Evolutionary conservation across 1,284 basidiomycete genomes (phyloP), one percentile per base, ranked within the genome.

Genomic region (Exobasidium rhododendri): DNA sequence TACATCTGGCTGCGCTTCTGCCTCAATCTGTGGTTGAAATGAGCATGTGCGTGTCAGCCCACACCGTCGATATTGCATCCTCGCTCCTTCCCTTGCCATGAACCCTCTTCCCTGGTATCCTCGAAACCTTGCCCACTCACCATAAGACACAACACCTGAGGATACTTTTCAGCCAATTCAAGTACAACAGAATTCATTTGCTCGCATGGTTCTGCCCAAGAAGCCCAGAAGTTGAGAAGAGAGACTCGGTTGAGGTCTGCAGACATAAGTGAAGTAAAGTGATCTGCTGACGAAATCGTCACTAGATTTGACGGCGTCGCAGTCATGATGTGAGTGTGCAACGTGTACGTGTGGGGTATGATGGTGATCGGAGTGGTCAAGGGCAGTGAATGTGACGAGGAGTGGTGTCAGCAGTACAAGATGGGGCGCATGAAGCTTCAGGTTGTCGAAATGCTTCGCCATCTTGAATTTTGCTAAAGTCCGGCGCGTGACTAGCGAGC

Each of bases 1-100:
- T 56, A 98, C 94, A 59, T 97, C 94, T 13, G 86, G 81, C 73
- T 92, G 87, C 17, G 84, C 81, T 81, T 98, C 94, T 0, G 94
- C 94, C 79, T 97, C 92, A 43, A 97, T 90, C 88, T 92, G 35
- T 40, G 35, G 10, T 10, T 40, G 35, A 40, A 7, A 40, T n/a
- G n/a, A n/a, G 77, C 13, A 4, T 24, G 31, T 44, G 29, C 22
- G 51, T 5, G 4, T 43, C 20, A 43, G 4, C 32, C 14, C 43
- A 44, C 14, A 14, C 43, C 14, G n/a, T 44, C 43, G 14, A 14
- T 14, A 22, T n/a, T n/a, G 14, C 22, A 14, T 44, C 43, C 43
- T 44, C 43, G 14, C 22, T 44, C 22, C 43, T 44, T n/a, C 43
- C 43, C 43, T n/a, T n/a, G n/a, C n/a, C n/a, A n/a, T n/a, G n/a